These are phyloP conservation scores for Lichtheimia ramosa DNA, from an alignment of 371 early-diverging fungal species.

Conservation along the genomic window DNA sequence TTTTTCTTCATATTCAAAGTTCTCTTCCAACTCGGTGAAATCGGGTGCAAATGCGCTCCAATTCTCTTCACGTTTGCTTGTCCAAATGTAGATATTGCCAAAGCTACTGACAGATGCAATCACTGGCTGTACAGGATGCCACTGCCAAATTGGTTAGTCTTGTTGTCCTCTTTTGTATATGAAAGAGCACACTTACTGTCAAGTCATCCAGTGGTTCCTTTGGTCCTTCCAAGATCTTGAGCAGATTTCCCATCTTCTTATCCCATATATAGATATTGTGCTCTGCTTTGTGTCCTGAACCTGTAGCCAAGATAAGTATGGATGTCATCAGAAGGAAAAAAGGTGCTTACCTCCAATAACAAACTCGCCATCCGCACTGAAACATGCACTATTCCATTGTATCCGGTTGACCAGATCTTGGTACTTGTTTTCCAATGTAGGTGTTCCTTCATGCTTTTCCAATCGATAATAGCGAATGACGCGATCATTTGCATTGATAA, in stretches of 20 bases:
- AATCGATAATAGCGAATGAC: conserved; percentile 65
- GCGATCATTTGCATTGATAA: conserved; percentile 76
- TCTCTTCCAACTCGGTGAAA: conserved; percentile 89
- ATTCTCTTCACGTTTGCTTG: conserved; percentile 78
- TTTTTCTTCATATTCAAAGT: conserved; percentile 87
- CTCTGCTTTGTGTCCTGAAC: conserved; percentile 77
- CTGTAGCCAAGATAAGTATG: conserved; percentile 17
- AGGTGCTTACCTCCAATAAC: conserved; percentile 66
- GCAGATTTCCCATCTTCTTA: conserved; percentile 73
- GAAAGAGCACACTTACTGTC: conserved; percentile 52
- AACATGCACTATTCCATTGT: conserved; percentile 84
- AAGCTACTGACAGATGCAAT: conserved; percentile 81
- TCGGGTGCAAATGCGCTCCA: conserved; percentile 95
- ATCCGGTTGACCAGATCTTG: conserved; percentile 86
- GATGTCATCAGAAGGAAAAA: too few species aligned
- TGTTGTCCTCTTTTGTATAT: background rate
- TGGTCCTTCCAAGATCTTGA: conserved; percentile 91
- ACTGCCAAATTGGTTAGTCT: conserved; percentile 35
- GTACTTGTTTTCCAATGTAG: conserved; percentile 70
- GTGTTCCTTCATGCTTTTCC: conserved; percentile 45
- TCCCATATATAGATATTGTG: conserved; percentile 96
- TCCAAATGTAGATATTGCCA: conserved; percentile 88
- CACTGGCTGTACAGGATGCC: conserved; percentile 88
- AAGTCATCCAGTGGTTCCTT: conserved; percentile 85
- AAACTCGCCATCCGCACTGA: conserved; percentile 84